Percentiles rank a stretch among this genome's conserved stretches.
phyloP scores from a whole-genome alignment of 1,284 basidiomycete genomes.

The Puccinia sorghi region DNA sequence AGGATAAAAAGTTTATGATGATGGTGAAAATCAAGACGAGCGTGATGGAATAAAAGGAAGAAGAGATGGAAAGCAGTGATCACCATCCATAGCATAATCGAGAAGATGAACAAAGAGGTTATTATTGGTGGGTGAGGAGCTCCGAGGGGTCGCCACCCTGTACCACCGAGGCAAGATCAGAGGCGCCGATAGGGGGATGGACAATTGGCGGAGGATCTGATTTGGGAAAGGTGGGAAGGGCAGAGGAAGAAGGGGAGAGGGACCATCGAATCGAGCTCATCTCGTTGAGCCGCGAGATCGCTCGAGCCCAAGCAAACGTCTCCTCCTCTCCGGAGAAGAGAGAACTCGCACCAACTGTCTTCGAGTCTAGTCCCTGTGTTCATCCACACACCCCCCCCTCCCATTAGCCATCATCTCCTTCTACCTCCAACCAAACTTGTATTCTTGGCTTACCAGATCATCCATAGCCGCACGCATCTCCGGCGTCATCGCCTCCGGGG shows the following conservation, averaged over 20 bases:
- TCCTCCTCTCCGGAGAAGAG: constrained; percentile 94
- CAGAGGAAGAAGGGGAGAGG: neutral
- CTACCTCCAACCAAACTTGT: no score
- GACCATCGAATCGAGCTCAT: constrained; percentile 88
- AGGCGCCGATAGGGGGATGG: neutral
- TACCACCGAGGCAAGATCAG: constrained; percentile 2
- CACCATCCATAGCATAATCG: no score
- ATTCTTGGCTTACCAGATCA: constrained; percentile 68
- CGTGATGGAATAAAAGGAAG: neutral
- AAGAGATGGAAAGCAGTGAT: neutral
- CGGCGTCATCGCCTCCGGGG: constrained; percentile 14
- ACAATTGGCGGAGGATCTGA: neutral
- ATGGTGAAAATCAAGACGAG: no score
- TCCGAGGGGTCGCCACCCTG: neutral
- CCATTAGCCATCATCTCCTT: neutral
- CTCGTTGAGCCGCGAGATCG: constrained; percentile 82
- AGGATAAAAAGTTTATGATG: neutral
- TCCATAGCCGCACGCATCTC: constrained; percentile 68
- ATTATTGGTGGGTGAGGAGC: neutral
- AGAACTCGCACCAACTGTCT: constrained; percentile 74
- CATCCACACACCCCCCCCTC: neutral
- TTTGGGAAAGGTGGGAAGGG: neutral
- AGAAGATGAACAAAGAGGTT: neutral
- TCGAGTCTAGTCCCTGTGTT: constrained; percentile 71
- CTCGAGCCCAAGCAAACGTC: constrained; percentile 88